Base-by-base conservation (phyloP, 208 protist species). In the Leishmania arabica region DNA sequence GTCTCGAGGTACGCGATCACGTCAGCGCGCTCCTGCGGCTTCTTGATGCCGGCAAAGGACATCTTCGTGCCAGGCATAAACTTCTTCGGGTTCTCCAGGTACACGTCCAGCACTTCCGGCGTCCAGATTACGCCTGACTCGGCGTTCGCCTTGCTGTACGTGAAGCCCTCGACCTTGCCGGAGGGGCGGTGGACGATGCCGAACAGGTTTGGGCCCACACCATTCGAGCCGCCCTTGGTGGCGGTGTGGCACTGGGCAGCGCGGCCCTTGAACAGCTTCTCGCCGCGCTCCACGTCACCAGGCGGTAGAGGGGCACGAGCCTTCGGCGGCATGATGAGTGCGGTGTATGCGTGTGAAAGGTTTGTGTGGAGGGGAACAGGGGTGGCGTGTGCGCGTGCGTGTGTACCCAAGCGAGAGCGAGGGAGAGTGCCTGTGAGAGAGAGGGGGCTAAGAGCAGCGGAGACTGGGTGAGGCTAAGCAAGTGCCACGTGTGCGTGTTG, bases 61-160 rank as follows among this genome's bases (percentile, higher is more conserved):
- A 99, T 99, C 91, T 99, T 99, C 74, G 97, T 99, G 77, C 97
- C 98, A 45, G 98, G 98, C 89, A 99, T 99, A 86, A 98, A 99
- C 95, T 99, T 99, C 95, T 99, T 99, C 75, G 98, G 98, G 86
- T 99, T 99, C 88, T 98, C 91, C 54, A 99, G 89, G 83, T 99
- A 99, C 56, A 98, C 94, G 83, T 98, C 95, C 42, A 99, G 91
- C 77, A 96, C 94, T 73, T 99, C 90, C 47, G 96, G 91, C 72
- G 89, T 98, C 98, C 98, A 99, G 34, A 93, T 77, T 40, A 99
- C 94, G 77, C 92, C 94, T 11, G 91, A 94, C 62, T 97, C 91
- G 79, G 97, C 94, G 89, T 99, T 99, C 78, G 98, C 98, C 75
- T 93, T 92, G 80, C 97, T 98, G 96, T 99, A 99, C 56, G 89